These are phyloP conservation scores for Rhinocladiella mackenziei DNA, from an alignment of 2,329 filamentous ascomycete species.

Conservation along the genomic window DNA sequence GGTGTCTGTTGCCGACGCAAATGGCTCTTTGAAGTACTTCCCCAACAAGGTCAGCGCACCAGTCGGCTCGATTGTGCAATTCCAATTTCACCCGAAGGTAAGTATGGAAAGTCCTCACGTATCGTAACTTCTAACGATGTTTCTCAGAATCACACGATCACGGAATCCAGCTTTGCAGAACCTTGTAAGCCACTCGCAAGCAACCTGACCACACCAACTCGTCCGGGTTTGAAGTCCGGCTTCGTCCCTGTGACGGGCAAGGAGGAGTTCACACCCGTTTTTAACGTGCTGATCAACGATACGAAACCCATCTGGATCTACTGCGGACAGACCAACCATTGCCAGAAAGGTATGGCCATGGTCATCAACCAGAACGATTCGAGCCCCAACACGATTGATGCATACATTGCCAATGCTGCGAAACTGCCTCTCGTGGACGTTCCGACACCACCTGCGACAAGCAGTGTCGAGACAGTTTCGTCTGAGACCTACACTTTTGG, in stretches of 20 bases:
- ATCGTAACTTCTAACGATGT: not conserved
- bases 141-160: conserved; percentile 69
- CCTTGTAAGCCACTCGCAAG: conserved; percentile 62
- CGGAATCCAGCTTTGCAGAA: conserved; percentile 68
- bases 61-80: conserved; percentile 54
- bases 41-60: conserved; percentile 62
- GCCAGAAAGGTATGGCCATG: conserved; percentile 69
- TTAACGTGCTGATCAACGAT: conserved; percentile 66
- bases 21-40: conserved; percentile 55
- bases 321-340: conserved; percentile 71
- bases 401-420: conserved; percentile 26
- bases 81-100: conserved; percentile 50
- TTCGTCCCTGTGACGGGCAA: conserved; percentile 51
- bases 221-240: conserved; percentile 54
- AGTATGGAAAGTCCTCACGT: conserved; percentile 6
- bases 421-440: conserved; percentile 14
- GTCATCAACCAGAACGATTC: conserved; percentile 57
- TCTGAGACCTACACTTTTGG: conserved; percentile 4
- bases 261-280: conserved; percentile 59
- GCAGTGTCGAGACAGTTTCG: conserved; percentile 3
- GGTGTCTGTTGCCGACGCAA: conserved; percentile 59
- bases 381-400: conserved; percentile 27
- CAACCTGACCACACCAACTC: conserved; percentile 39
- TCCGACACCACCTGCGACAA: conserved; percentile 2
- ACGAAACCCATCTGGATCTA: conserved; percentile 73